phyloP scores from a whole-genome alignment of 2,329 filamentous ascomycete species.

The Ceratocystis harringtonii region DNA sequence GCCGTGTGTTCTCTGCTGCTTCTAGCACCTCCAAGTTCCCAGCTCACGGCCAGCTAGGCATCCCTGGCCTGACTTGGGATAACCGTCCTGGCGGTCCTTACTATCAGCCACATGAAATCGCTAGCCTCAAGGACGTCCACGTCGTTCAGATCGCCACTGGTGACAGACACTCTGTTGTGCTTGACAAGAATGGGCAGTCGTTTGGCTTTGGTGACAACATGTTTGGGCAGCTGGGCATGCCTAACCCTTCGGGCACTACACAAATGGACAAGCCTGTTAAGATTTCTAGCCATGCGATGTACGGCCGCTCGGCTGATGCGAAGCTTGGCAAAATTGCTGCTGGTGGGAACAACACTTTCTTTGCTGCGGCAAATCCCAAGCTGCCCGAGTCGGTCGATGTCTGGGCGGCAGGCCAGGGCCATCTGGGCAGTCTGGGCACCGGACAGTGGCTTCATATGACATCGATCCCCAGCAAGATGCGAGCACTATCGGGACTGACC shows the following conservation, averaged over 20 bases:
- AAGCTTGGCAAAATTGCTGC: slow-evolving; percentile 45
- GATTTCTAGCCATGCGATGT: slow-evolving; percentile 4
- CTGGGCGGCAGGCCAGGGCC: slow-evolving; percentile 77
- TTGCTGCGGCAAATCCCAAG: slow-evolving; percentile 47
- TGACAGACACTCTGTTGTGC: slow-evolving; percentile 69
- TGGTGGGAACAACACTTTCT: slow-evolving; percentile 75
- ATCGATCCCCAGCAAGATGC: slow-evolving; percentile 61
- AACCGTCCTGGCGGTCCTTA: slow-evolving; percentile 63
- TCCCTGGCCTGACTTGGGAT: slow-evolving; percentile 67
- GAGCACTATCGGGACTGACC: slow-evolving; percentile 63
- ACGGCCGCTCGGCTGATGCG: slow-evolving; percentile 9
- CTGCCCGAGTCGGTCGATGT: slow-evolving; percentile 51
- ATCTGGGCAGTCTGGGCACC: slow-evolving; percentile 68
- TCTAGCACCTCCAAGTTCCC: slow-evolving; percentile 67
- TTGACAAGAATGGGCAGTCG: slow-evolving; percentile 60
- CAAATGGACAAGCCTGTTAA: slow-evolving; percentile 1
- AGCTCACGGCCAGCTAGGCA: slow-evolving; percentile 68
- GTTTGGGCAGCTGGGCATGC: slow-evolving; percentile 78
- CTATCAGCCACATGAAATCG: slow-evolving; percentile 70
- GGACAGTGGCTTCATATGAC: slow-evolving; percentile 85
- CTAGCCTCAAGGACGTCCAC: slow-evolving; percentile 54
- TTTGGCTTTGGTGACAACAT: slow-evolving; percentile 88
- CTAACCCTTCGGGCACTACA: slow-evolving; percentile 47
- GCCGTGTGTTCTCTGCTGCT: slow-evolving; percentile 79
- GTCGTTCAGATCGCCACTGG: slow-evolving; percentile 66